Conservation (phyloP, 139 green algal species). For the Coelastrella sp. region DNA sequence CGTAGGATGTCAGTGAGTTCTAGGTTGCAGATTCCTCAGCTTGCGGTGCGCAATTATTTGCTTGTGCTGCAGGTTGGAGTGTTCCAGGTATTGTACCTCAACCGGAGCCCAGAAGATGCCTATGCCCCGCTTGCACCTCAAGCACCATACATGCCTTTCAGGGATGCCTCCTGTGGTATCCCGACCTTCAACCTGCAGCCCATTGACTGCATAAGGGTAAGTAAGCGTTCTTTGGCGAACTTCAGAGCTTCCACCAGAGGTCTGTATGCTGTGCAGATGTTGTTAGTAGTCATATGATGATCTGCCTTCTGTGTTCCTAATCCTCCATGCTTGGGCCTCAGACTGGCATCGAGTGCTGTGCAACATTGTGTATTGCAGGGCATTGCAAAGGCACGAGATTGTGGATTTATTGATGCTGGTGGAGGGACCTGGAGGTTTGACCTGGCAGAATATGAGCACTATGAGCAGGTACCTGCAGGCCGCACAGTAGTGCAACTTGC, state of each 20-base stretch:
- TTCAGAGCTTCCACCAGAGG: too few relatives aligned
- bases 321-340: too few relatives aligned
- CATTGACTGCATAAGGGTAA: constrained; percentile 47
- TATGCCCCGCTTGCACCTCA: constrained; percentile 71
- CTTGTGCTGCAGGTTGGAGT: constrained; percentile 73
- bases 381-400: constrained; percentile 79
- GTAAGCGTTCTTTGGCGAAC: not conserved
- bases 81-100: constrained; percentile 82
- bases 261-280: too few relatives aligned
- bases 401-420: constrained; percentile 87
- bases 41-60: too few relatives aligned
- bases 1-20: too few relatives aligned
- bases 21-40: too few relatives aligned
- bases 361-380: too few relatives aligned
- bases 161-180: constrained; percentile 86
- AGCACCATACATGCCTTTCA: constrained; percentile 85
- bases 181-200: constrained; percentile 82
- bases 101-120: constrained; percentile 73
- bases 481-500: too few relatives aligned
- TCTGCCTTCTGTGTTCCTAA: too few relatives aligned
- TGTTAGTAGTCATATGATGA: too few relatives aligned
- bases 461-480: too few relatives aligned
- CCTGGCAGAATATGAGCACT: constrained; percentile 92
- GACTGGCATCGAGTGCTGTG: too few relatives aligned
- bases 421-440: constrained; percentile 50